Evolutionary conservation across 805 yeast genomes (phyloP), one percentile per base, ranked within the genome.

Genomic region (Nakazawaea peltata): DNA sequence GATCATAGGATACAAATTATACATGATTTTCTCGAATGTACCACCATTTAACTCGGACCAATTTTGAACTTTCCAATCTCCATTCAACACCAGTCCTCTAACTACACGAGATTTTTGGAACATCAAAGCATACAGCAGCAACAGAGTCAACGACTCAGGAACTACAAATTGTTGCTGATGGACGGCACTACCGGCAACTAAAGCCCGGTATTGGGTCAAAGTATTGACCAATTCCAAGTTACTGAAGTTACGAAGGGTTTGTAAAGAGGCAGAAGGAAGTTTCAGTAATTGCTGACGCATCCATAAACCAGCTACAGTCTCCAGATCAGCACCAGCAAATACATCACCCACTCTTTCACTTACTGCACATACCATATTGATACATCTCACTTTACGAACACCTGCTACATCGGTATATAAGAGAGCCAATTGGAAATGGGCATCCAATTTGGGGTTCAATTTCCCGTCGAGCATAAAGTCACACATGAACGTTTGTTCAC

Each of bases 351-450:
- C 59, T 36, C 84, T 69, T 41, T 79, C 81, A 2, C 92, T 75
- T 12, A 85, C 88, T 0, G 94, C 83, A 31, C 84, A 74, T n/a
- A 81, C 80, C 38, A 77, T 63, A 50, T 92, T 92, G 32, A 83
- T 71, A n/a, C 87, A 87, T 42, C 98, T 70, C 12, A 92, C 90
- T 47, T 84, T 80, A 44, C 97, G 65, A 7, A 67, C 58, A 16
- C 98, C 98, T 32, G 67, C 67, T 2, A 67, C 50, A 31, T 86
- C 82, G 0, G 97, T 88, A 53, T 87, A 90, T 37, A 92, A 61
- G 19, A 92, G 46, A 0, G 97, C 97, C 2, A 84, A 81, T 58
- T 92, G 98, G 63, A 90, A 85, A 54, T 86, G 92, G 16, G 85
- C 82, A 54, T 87, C 96, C 26, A 70, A 66, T 41, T 74, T 74